Evolutionary conservation across 139 green algal species (phyloP).

Genomic region (Chlorella sorokiniana): DNA sequence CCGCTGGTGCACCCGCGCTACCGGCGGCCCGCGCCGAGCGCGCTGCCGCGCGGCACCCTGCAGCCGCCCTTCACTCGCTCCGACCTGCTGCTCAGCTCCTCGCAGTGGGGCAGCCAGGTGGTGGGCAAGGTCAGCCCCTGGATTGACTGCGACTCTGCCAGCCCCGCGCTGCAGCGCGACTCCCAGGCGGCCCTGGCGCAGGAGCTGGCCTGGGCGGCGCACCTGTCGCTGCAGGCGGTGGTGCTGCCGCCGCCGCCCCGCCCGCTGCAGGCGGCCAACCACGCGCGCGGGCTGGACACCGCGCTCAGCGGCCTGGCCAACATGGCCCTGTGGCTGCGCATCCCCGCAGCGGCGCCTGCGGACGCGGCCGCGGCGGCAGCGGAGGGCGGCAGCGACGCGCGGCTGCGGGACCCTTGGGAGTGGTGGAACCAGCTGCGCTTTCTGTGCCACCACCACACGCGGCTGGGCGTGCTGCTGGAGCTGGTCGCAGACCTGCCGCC

Average conservation of each 20-base stretch:
- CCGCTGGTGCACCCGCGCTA: slow-evolving; percentile 71
- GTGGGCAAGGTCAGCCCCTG: slow-evolving; percentile 79
- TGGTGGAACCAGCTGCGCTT: slow-evolving; percentile 81
- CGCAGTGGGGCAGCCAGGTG: slow-evolving; percentile 72
- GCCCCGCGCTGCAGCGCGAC: slow-evolving; percentile 43
- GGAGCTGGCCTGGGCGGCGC: slow-evolving; percentile 92
- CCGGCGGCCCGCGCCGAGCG: slow-evolving; percentile 38
- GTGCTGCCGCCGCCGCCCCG: slow-evolving; percentile 64
- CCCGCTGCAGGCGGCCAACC: slow-evolving; percentile 59
- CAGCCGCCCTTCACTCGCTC: slow-evolving; percentile 60
- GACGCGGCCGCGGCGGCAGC: slow-evolving; percentile 14
- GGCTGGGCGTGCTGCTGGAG: slow-evolving; percentile 77
- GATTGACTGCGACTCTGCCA: slow-evolving; percentile 77
- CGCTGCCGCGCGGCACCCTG: slow-evolving; percentile 26
- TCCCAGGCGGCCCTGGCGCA: slow-evolving; percentile 69
- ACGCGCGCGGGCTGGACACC: slow-evolving; percentile 78
- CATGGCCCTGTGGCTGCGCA: slow-evolving; percentile 87
- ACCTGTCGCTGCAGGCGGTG: slow-evolving; percentile 90
- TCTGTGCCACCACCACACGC: slow-evolving; percentile 71
- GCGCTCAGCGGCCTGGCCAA: slow-evolving; percentile 62
- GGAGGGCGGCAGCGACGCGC: background rate
- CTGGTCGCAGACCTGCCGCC: slow-evolving; percentile 53
- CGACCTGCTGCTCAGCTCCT: slow-evolving; percentile 74
- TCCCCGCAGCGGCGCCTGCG: slow-evolving; percentile 52
- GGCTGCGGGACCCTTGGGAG: slow-evolving; percentile 57